These are phyloP conservation scores for Arbutus unedo DNA, from an alignment of 148 eudicot species.

Conservation along the genomic window DNA sequence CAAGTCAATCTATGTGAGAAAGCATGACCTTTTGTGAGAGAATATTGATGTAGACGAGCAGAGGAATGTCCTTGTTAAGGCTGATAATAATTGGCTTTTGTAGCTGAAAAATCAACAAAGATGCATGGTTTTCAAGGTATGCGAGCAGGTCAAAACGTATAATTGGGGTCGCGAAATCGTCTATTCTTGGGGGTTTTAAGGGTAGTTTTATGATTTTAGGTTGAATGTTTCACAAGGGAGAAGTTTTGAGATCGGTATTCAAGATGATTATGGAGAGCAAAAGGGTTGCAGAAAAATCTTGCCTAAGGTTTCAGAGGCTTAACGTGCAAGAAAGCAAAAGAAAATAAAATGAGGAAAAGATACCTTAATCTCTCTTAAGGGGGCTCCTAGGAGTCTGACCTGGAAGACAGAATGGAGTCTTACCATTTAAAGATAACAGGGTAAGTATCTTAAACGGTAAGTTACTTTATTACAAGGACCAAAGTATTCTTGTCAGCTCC, in stretches of 20 bases:
- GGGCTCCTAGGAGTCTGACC: not conserved
- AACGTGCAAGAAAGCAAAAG: not conserved
- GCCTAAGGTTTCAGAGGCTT: not conserved
- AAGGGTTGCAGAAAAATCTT: not conserved
- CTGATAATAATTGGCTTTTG: not conserved
- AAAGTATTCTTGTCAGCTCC: not conserved
- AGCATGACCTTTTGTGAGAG: not conserved
- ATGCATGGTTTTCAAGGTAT: not conserved
- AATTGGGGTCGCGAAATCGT: not conserved
- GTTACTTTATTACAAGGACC: not conserved
- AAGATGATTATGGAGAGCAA: not conserved
- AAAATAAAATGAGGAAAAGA: not conserved
- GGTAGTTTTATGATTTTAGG: not conserved
- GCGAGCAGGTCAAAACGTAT: not conserved
- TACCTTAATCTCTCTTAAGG: not conserved
- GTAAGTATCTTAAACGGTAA: not conserved
- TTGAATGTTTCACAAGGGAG: not conserved
- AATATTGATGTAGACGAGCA: not conserved
- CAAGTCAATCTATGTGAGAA: not conserved
- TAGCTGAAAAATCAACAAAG: not conserved
- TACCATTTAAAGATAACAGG: not conserved
- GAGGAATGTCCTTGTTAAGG: not conserved
- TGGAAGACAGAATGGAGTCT: not conserved
- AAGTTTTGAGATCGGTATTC: not conserved
- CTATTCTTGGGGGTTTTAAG: not conserved